Evolutionary conservation across 495 filamentous ascomycete species (phyloP).

Genomic region (Cairneyella variabilis): DNA sequence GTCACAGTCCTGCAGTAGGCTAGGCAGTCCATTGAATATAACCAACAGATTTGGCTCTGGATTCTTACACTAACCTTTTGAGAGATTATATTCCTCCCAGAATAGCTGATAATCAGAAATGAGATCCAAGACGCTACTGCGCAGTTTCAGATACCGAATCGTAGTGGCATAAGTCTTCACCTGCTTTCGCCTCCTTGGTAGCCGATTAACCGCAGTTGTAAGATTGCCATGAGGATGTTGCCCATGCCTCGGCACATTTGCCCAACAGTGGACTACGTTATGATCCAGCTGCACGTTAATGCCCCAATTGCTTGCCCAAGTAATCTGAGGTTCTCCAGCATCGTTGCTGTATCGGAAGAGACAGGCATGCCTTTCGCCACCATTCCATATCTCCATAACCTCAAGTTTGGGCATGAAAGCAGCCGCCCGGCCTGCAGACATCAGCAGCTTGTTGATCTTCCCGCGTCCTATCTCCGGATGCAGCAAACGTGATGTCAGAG

Average conservation of each 20-base stretch:
- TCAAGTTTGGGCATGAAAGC: slow-evolving; percentile 21
- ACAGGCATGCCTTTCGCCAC: slow-evolving; percentile 14
- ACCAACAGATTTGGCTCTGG: slow-evolving; percentile 3
- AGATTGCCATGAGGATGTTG: slow-evolving; percentile 16
- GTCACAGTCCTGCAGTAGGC: too few relatives aligned
- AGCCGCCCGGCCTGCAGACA: slow-evolving; percentile 15
- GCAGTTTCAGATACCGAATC: slow-evolving; percentile 15
- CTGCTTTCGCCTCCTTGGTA: slow-evolving; percentile 11
- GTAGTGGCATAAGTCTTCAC: slow-evolving; percentile 16
- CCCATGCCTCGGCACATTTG: slow-evolving; percentile 18
- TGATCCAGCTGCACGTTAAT: slow-evolving; percentile 11
- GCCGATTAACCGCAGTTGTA: slow-evolving; percentile 11
- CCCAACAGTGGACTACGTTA: slow-evolving; percentile 15
- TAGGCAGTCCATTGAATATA: slow-evolving; percentile 5
- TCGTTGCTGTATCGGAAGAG: slow-evolving; percentile 21
- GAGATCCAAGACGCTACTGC: slow-evolving; percentile 14
- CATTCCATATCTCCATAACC: slow-evolving; percentile 26
- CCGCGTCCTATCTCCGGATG: slow-evolving; percentile 4
- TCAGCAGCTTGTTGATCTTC: slow-evolving; percentile 13
- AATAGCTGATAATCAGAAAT: slow-evolving; percentile 20
- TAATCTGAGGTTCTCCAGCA: slow-evolving; percentile 17
- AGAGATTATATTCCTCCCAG: slow-evolving; percentile 14
- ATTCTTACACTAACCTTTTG: slow-evolving; percentile 18
- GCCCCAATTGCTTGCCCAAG: slow-evolving; percentile 15
- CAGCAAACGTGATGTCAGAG: slow-evolving; percentile 20